Evolutionary conservation across 1,284 basidiomycete species (phyloP).

Genomic region (Neonothopanus nambi): DNA sequence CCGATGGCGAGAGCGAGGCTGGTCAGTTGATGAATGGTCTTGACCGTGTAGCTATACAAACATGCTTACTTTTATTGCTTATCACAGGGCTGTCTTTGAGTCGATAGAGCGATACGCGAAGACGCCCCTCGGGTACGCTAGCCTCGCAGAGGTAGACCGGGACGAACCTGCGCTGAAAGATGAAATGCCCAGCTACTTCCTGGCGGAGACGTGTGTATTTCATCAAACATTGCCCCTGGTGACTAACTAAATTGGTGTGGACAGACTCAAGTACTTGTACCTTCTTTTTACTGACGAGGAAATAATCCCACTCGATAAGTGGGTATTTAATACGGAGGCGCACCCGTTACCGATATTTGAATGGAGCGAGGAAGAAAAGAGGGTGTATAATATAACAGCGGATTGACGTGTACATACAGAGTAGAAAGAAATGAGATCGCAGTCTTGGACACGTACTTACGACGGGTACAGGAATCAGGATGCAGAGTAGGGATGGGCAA

Average conservation of each 20-base stretch:
- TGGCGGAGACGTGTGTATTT: constrained; percentile 62
- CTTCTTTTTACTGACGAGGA: constrained; percentile 26
- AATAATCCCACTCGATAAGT: constrained; percentile 25
- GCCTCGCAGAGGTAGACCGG: constrained; percentile 49
- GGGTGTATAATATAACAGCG: constrained; percentile 8
- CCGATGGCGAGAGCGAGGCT: constrained; percentile 76
- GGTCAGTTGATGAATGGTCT: constrained; percentile 44
- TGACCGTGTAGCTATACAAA: background rate
- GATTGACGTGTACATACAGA: too few relatives aligned
- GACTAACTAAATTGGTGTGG: constrained; percentile 11
- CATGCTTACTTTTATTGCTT: background rate
- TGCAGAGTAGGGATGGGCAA: too few relatives aligned
- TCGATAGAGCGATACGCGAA: constrained; percentile 62
- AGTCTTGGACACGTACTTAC: too few relatives aligned
- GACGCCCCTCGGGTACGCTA: constrained; percentile 58
- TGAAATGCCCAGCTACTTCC: constrained; percentile 76
- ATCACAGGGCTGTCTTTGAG: constrained; percentile 44
- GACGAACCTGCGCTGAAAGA: constrained; percentile 30
- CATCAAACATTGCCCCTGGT: background rate
- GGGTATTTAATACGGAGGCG: constrained; percentile 31
- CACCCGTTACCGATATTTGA: constrained; percentile 30
- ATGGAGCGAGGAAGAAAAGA: constrained; percentile 17
- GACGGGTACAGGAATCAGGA: too few relatives aligned
- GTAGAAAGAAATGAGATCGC: too few relatives aligned
- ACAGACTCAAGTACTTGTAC: constrained; percentile 30